Conservation (phyloP, 2,329 filamentous ascomycete species). For the Penicillium crustosum region DNA sequence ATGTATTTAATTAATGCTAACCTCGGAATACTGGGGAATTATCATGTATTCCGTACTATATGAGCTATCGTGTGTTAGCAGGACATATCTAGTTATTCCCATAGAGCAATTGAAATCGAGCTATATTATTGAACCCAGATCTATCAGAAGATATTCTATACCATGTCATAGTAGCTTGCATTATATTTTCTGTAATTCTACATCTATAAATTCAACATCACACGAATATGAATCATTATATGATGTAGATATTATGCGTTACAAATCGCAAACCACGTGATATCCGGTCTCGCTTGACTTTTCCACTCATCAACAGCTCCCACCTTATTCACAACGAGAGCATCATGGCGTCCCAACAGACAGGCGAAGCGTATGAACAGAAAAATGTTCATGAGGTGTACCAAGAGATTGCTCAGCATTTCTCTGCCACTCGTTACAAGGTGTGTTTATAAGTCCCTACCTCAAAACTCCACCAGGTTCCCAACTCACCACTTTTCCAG, state of each 20-base stretch:
- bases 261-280: slow-evolving; percentile 17
- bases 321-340: slow-evolving; percentile 3
- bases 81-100: background rate
- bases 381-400: slow-evolving; percentile 90
- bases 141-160: background rate
- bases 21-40: background rate
- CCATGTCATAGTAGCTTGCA: background rate
- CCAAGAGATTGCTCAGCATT: slow-evolving; percentile 55
- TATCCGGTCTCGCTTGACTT: slow-evolving; percentile 14
- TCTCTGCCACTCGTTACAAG: slow-evolving; percentile 60
- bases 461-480: background rate
- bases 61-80: background rate
- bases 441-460: slow-evolving; percentile 40
- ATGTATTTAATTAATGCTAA: background rate
- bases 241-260: slow-evolving; percentile 1
- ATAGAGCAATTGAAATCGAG: background rate
- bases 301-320: background rate
- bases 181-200: background rate
- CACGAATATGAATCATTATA: too few species aligned
- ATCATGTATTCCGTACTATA: background rate
- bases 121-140: too few species aligned
- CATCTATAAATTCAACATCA: background rate
- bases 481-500: slow-evolving; percentile 38
- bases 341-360: slow-evolving; percentile 15
- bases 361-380: slow-evolving; percentile 65